Base-by-base conservation (phyloP, 306 rosid species). In the Medicago ruthenica region DNA sequence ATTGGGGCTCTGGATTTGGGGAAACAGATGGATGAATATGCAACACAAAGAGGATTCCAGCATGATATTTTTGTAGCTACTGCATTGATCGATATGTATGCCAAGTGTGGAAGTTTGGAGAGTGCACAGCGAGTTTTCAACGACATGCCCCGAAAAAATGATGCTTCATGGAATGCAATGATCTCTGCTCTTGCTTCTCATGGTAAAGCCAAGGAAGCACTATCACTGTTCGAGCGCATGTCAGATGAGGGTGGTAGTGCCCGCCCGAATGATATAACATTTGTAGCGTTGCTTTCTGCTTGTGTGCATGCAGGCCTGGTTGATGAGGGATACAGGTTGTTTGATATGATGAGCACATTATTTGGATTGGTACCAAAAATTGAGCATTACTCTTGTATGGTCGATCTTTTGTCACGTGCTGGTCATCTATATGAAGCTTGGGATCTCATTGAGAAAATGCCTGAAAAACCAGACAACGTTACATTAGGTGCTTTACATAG, bases 351-450 rank as follows among this genome's bases (percentile, higher is more conserved):
- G 97, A 78, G 87, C 70, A 75, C 88, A 6, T 79, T 86, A 55
- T 94, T 87, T 70, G 87, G 93, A 54, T 78, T 92, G 80, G 82
- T 90, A 21, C 96, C 98, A 0, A 92, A 89, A 85, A 78, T 94
- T n/a, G 98, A 94, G 88, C 98, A 94, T 54, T 88, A 87, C 83
- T 92, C 98, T 81, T 94, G 97, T 86, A 87, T 90, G 93, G 93
- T 92, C 63, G 97, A 94, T 74, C 97, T 94, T 78, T 71, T 94
- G 79, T 88, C 98, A 24, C 93, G 98, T 6, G 92, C 96, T 0
- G 97, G 98, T 76, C 88, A 44, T 79, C 65, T 94, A 64, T 62
- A 86, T 18, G 97, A 92, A 82, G 97, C 97, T 27, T 94, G 96
- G 96, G 89, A 87, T 81, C 80, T 94, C 67, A 67, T 94, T 48